Evolutionary conservation across 192 early-diverging fungal species (phyloP), one percentile per base, ranked within the genome.

Genomic region (Coemansia sp.): DNA sequence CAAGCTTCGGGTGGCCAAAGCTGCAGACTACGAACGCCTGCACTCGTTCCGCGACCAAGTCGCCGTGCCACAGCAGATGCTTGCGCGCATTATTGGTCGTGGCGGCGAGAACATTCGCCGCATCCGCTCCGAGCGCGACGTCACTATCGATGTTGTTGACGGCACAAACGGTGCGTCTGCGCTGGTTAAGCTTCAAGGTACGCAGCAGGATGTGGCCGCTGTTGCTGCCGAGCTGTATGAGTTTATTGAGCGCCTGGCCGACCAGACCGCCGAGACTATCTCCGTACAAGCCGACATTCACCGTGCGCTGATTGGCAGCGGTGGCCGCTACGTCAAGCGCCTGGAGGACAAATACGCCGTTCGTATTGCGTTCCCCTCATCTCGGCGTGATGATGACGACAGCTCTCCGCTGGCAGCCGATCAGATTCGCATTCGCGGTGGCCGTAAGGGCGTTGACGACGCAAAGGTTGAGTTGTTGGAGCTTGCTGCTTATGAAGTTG

Each of bases 21-120:
- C 86, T 60, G 89, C 89, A 54, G 86, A 90, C 65, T 64, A 86
- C 56, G 89, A 90, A 60, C 75, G 83, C 21, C 75, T 82, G 72
- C 90, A 90, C 68, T 86, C 92, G 55, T 87, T 89, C 62, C 80
- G 84, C 15, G 70, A 83, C 38, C 88, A 89, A 48, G 78, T 97
- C 49, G 69, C 81, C 11, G 87, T 97, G 23, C 91, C 95, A 31
- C 82, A 85, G 21, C 70, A 64, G 53, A 83, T 75, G 62, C 87
- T 82, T 64, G 82, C 85, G 23, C 91, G 86, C 69, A 82, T 98
- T 22, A 94, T 97, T 64, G 96, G 96, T n/a, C 92, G 92, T 66
- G 88, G 87, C 23, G 94, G 94, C 65, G 88, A 87, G 62, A 85
- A 87, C 62, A 85, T 98, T 55, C 90, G 86, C 66, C 86, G 87